Conservation (phyloP, 805 yeast genomes). For the Cyberlindnera amylophila region DNA sequence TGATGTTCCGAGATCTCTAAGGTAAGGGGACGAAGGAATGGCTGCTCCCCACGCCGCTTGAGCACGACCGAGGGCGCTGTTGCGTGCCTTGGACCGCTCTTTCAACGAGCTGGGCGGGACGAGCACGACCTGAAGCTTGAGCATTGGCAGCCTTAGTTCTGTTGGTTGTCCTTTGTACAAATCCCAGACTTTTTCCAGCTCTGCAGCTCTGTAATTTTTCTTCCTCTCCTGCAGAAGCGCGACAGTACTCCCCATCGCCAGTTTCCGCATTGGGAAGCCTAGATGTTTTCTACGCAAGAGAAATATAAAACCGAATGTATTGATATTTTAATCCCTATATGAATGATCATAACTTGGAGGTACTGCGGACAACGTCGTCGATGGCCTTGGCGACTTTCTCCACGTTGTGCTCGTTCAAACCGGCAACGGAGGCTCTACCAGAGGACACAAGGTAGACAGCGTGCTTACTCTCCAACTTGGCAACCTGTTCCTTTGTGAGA, state of each 20-base stretch:
- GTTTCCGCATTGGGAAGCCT: background rate
- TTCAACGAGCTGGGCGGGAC: slow-evolving; percentile 37
- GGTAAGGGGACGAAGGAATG: slow-evolving; percentile 14
- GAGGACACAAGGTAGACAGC: slow-evolving; percentile 77
- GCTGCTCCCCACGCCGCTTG: slow-evolving; percentile 1
- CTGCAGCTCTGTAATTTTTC: background rate
- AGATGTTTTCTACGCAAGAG: background rate
- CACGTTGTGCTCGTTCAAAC: slow-evolving; percentile 77
- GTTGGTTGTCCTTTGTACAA: too few relatives aligned
- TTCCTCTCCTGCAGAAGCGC: too few relatives aligned
- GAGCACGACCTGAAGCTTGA: slow-evolving; percentile 42
- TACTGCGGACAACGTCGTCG: slow-evolving; percentile 62
- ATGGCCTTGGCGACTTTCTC: slow-evolving; percentile 75
- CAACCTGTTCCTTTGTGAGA: slow-evolving; percentile 69
- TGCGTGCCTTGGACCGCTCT: slow-evolving; percentile 3
- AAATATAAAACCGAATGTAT: too few relatives aligned
- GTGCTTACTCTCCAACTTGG: slow-evolving; percentile 68
- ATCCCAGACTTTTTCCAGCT: background rate
- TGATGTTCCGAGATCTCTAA: slow-evolving; percentile 34
- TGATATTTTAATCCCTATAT: too few relatives aligned
- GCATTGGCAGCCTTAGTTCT: slow-evolving; percentile 25
- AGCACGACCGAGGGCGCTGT: background rate
- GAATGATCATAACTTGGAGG: slow-evolving; percentile 18
- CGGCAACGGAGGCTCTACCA: slow-evolving; percentile 94
- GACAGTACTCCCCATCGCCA: background rate